phyloP scores from a whole-genome alignment of 2,329 filamentous ascomycete species.

The Chaetomium sp. region DNA sequence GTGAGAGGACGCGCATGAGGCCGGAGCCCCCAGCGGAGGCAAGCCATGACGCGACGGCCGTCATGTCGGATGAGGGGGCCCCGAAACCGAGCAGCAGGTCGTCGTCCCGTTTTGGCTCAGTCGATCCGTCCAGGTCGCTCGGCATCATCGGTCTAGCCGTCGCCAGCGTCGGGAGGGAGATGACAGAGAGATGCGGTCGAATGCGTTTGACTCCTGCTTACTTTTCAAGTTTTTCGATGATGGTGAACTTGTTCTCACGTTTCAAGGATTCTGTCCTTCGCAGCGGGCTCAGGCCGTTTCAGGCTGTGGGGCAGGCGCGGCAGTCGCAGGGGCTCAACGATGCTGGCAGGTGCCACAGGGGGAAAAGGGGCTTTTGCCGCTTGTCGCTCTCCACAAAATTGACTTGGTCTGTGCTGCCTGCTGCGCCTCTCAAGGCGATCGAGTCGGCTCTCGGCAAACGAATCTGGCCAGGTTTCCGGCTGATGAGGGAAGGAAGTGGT shows the following conservation, averaged over 20 bases:
- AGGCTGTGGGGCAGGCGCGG: neutral
- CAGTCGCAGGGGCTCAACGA: neutral
- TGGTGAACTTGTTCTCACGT: neutral
- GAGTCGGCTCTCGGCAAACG: no score
- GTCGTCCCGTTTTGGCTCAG: constrained; percentile 13
- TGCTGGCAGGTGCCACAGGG: no score
- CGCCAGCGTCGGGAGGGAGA: no score
- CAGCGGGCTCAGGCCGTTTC: neutral
- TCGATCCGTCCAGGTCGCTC: constrained; percentile 3
- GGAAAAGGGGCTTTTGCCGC: constrained; percentile 4
- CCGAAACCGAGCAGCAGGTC: neutral
- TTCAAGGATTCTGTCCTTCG: neutral
- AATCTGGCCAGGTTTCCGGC: no score
- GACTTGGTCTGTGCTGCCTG: neutral
- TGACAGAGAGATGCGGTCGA: no score
- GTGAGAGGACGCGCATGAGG: constrained; percentile 9
- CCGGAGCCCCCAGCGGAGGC: constrained; percentile 3
- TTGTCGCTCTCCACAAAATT: neutral
- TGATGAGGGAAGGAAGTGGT: no score
- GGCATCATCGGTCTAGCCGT: constrained; percentile 9
- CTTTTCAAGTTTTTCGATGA: neutral
- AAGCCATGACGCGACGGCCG: constrained; percentile 4
- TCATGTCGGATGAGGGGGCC: neutral
- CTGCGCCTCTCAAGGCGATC: neutral
- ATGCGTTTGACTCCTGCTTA: no score